These are phyloP conservation scores for Pseudopithomyces maydicus DNA, from an alignment of 2,329 filamentous ascomycete species.

Conservation along the genomic window DNA sequence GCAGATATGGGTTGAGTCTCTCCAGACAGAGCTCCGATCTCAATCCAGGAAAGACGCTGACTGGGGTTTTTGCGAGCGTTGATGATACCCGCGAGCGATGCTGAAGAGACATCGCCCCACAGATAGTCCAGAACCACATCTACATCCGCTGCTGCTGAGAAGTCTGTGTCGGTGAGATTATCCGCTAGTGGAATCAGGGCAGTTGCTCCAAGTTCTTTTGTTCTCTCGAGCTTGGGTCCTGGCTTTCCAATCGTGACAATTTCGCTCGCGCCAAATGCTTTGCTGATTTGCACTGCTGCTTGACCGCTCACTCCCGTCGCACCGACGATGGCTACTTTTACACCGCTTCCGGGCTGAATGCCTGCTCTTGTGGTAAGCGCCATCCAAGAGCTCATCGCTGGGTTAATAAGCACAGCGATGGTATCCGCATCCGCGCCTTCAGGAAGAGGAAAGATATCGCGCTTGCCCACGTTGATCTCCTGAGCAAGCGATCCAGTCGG, in stretches of 20 bases:
- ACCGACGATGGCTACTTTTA: slow-evolving; percentile 58
- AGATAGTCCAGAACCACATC: slow-evolving; percentile 65
- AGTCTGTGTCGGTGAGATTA: slow-evolving; percentile 52
- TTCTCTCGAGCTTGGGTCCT: slow-evolving; percentile 46
- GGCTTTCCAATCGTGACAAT: slow-evolving; percentile 60
- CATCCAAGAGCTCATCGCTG: slow-evolving; percentile 64
- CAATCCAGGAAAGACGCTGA: slow-evolving; percentile 20
- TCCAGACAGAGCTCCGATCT: slow-evolving; percentile 22
- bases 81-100: slow-evolving; percentile 15
- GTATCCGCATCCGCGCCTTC: slow-evolving; percentile 53
- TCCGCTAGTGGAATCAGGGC: slow-evolving; percentile 51
- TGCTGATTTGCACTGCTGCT: slow-evolving; percentile 56
- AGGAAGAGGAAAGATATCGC: slow-evolving; percentile 49
- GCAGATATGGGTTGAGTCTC: slow-evolving; percentile 8
- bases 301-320: slow-evolving; percentile 60
- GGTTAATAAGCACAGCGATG: slow-evolving; percentile 61
- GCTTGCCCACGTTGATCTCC: slow-evolving; percentile 54
- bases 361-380: slow-evolving; percentile 54
- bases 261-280: slow-evolving; percentile 54
- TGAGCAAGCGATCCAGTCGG: slow-evolving; percentile 54
- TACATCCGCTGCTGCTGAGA: slow-evolving; percentile 51
- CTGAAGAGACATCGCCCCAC: slow-evolving; percentile 48
- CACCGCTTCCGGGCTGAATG: slow-evolving; percentile 46
- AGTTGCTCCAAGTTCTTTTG: slow-evolving; percentile 51
- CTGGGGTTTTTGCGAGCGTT: slow-evolving; percentile 17